Conservation (phyloP, 2,329 filamentous ascomycete species). For the Pestalotiopsis sp. region DNA sequence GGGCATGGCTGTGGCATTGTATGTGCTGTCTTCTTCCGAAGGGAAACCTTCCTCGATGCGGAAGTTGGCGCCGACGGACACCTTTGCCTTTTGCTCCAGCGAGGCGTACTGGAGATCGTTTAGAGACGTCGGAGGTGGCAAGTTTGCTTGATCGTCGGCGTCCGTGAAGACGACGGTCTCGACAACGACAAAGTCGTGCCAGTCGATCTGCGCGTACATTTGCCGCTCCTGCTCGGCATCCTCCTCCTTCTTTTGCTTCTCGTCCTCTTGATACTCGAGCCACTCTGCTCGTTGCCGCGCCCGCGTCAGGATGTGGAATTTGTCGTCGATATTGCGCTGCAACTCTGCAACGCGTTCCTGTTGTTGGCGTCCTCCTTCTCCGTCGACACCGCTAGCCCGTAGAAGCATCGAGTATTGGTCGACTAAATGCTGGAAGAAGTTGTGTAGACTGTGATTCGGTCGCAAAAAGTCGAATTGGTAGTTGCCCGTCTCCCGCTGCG, state of each 20-base stretch:
- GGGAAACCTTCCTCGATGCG: conserved; percentile 97
- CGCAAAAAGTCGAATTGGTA: conserved; percentile 96
- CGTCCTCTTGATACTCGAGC: conserved; percentile 78
- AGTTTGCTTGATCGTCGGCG: conserved; percentile 79
- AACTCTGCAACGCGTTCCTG: conserved; percentile 74
- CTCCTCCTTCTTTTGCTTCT: conserved; percentile 88
- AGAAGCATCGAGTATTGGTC: conserved; percentile 90
- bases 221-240: conserved; percentile 79
- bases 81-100: conserved; percentile 90
- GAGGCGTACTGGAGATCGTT: conserved; percentile 93
- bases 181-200: conserved; percentile 96
- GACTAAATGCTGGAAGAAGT: conserved; percentile 89
- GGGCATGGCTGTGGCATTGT: conserved; percentile 50
- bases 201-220: conserved; percentile 86
- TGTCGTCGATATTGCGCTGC: conserved; percentile 75
- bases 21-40: conserved; percentile 68
- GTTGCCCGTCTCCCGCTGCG: conserved; percentile 86
- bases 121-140: conserved; percentile 86
- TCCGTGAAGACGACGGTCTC: conserved; percentile 94
- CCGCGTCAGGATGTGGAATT: conserved; percentile 76
- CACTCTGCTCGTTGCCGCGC: conserved; percentile 89
- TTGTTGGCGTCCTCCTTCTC: conserved; percentile 68
- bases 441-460: conserved; percentile 93
- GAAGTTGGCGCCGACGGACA: conserved; percentile 79
- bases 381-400: conserved; percentile 67